Evolutionary conservation across 768 basidiomycete species (phyloP), one percentile per base, ranked within the genome.

Genomic region (Mycena kentingensis): DNA sequence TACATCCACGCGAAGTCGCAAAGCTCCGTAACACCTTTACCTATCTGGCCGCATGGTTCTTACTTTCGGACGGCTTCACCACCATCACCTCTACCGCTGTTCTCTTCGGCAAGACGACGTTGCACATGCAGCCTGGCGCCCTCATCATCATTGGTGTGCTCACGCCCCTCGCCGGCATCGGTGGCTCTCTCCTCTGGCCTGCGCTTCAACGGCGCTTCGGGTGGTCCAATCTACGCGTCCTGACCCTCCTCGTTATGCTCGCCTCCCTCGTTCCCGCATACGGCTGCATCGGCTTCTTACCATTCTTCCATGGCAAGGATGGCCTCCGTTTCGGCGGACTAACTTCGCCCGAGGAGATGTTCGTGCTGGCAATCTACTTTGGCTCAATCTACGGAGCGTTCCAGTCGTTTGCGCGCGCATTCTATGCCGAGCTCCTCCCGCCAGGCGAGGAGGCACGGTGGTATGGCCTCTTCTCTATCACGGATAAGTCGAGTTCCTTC

Each of bases 401-500:
- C 72, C 93, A 96, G 68, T 81, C 88, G 21, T 96, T 93, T 56
- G 88, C 93, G 0, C 73, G 95, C 22, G 90, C 93, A 2, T 84
- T 88, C 35, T 98, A 91, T 63, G 85, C 92, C 2, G 90, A 90
- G 62, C 70, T 99, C 47, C 78, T 98, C 3, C 96, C 95, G 0
- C 81, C 81, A 2, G 86, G 89, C 0, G 91, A 97, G 68, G 92
- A 94, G 69, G 93, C 93, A 2, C 75, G 92, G 49, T 98, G 92
- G 88, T 92, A 87, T 57, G 88, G 84, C 2, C 70, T 98, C 28
- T 97, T 88, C 69, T 88, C 88, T 13, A 93, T 98, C 60, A 96
- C 93, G 0, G 90, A 93, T 72, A 92, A 93, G 87, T 93, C 93
- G 7, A 88, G 87, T 55, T 93, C 91, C 6, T 98, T 98, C 72